Conservation (phyloP, 2,329 filamentous ascomycete genomes). For the Sclerotinia sclerotiorum region DNA sequence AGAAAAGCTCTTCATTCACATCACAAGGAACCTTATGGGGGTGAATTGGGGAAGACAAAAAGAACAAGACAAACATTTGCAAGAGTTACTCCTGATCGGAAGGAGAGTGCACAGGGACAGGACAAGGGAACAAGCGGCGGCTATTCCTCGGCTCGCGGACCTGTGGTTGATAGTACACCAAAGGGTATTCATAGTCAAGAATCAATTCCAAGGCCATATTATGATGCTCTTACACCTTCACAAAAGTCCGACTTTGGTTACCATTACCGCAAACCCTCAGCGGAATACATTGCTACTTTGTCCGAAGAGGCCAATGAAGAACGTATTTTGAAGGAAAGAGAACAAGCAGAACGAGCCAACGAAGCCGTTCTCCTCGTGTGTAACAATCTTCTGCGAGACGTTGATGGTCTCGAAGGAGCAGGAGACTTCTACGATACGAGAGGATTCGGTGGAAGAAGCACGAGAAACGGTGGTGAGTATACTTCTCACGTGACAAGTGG, state of each 20-base stretch:
- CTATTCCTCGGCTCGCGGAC: background rate
- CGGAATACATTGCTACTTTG: background rate
- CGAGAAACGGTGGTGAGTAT: background rate
- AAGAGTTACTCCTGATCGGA: background rate
- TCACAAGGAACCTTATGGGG: background rate
- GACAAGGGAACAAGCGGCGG: conserved; percentile 4
- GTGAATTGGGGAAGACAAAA: background rate
- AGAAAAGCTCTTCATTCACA: background rate
- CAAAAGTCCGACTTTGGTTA: background rate
- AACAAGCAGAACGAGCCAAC: background rate
- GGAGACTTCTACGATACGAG: background rate
- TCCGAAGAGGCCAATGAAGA: background rate
- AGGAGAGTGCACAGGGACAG: background rate
- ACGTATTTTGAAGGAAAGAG: background rate
- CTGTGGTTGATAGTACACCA: background rate
- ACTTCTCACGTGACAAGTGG: conserved; percentile 2
- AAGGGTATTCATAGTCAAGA: background rate
- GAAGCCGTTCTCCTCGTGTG: background rate
- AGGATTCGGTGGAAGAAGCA: background rate
- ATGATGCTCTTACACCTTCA: background rate
- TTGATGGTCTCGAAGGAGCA: background rate
- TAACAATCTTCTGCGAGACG: background rate
- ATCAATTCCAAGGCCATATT: background rate
- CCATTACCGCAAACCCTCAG: background rate
- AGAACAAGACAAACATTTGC: background rate